phyloP scores from a whole-genome alignment of 2,329 filamentous ascomycete genomes.

The Didymella segeticola region DNA sequence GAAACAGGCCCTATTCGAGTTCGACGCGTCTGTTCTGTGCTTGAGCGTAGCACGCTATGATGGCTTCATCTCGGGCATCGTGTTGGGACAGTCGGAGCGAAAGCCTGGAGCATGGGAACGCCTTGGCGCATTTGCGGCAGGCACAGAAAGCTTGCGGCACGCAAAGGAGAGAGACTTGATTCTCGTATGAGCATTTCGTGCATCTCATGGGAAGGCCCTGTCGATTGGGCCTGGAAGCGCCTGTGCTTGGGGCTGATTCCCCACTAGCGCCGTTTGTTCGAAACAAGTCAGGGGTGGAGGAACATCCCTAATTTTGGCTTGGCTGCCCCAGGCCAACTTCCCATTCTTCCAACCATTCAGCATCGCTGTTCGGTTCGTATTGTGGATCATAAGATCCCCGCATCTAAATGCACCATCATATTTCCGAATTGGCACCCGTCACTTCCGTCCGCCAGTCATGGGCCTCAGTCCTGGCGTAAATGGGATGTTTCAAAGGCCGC shows the following conservation, averaged over 20 bases:
- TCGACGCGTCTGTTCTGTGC: slow-evolving; percentile 36
- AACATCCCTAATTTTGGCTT: slow-evolving; percentile 35
- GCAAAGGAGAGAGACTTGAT: slow-evolving; percentile 27
- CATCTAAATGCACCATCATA: slow-evolving; percentile 24
- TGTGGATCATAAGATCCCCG: slow-evolving; percentile 23
- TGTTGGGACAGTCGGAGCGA: slow-evolving; percentile 31
- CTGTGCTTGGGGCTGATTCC: slow-evolving; percentile 20
- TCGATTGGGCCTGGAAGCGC: slow-evolving; percentile 22
- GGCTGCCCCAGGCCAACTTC: slow-evolving; percentile 19
- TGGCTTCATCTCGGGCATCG: slow-evolving; percentile 35
- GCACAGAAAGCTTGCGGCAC: slow-evolving; percentile 27
- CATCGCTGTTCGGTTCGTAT: slow-evolving; percentile 5
- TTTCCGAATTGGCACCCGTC: slow-evolving; percentile 25
- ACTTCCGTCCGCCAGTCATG: slow-evolving; percentile 19
- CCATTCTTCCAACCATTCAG: slow-evolving; percentile 27
- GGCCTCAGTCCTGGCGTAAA: slow-evolving; percentile 25
- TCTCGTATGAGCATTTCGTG: slow-evolving; percentile 19
- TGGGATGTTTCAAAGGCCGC: slow-evolving; percentile 30
- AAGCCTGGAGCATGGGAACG: slow-evolving; percentile 27
- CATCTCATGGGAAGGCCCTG: background rate
- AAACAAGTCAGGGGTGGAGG: slow-evolving; percentile 32
- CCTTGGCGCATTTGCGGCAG: slow-evolving; percentile 41
- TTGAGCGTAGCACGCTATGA: slow-evolving; percentile 36
- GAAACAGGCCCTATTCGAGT: slow-evolving; percentile 18
- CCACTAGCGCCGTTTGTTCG: slow-evolving; percentile 30